A percentile compares a stretch with the other conserved stretches of the same genome.
Evolutionary conservation across 768 basidiomycete species (phyloP).

Genomic region (Sporobolomyces roseus): DNA sequence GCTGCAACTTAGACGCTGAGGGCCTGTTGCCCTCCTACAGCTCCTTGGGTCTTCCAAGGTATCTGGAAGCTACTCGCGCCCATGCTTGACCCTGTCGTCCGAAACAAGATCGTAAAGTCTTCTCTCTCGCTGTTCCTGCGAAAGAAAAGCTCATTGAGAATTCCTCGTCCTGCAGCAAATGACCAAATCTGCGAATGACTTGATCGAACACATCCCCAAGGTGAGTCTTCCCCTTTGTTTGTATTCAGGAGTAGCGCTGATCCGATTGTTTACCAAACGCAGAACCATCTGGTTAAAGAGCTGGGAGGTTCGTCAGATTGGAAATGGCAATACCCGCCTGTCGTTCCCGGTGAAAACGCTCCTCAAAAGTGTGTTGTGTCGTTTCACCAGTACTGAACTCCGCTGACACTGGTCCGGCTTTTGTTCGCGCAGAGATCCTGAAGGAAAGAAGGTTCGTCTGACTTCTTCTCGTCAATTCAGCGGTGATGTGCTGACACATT

Average conservation of each 20-base stretch:
- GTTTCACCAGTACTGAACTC: too few species aligned
- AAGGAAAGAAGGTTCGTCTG: slow-evolving; percentile 15
- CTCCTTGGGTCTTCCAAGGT: slow-evolving; percentile 41
- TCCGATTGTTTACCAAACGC: background rate
- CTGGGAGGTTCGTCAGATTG: slow-evolving; percentile 39
- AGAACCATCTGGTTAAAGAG: slow-evolving; percentile 39
- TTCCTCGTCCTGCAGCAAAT: slow-evolving; percentile 17
- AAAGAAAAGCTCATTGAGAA: background rate
- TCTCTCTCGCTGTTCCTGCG: background rate
- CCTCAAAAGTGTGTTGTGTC: slow-evolving; percentile 15
- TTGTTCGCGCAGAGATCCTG: slow-evolving; percentile 9
- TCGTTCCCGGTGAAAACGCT: slow-evolving; percentile 41
- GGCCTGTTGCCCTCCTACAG: background rate
- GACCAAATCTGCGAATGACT: slow-evolving; percentile 28
- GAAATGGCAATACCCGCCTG: slow-evolving; percentile 40
- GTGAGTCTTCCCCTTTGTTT: background rate
- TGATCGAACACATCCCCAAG: slow-evolving; percentile 25
- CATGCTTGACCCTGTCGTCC: slow-evolving; percentile 43
- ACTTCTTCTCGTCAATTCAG: background rate
- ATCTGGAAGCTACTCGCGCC: slow-evolving; percentile 43
- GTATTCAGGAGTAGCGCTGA: background rate
- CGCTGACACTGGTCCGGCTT: background rate
- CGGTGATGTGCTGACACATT: background rate
- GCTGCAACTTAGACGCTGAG: background rate
- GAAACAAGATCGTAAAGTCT: slow-evolving; percentile 42